These are phyloP conservation scores for Tuber borchii DNA, from an alignment of 495 filamentous ascomycete genomes.

Conservation along the genomic window DNA sequence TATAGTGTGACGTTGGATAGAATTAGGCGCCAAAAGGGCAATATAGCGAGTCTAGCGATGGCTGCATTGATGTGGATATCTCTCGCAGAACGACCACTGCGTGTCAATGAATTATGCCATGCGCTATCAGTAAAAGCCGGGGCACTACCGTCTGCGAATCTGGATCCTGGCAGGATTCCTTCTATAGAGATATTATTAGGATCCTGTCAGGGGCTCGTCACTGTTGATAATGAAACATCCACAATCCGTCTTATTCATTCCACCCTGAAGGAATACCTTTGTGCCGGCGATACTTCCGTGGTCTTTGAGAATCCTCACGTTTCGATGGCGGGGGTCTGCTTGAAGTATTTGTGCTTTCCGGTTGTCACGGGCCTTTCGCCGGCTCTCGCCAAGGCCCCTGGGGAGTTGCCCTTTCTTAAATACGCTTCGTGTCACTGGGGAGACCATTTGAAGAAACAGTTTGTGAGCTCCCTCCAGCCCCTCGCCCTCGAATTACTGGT, in stretches of 20 bases:
- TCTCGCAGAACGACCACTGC: background rate
- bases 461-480: background rate
- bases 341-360: background rate
- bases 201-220: background rate
- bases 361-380: background rate
- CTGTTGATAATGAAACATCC: background rate
- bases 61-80: background rate
- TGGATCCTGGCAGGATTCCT: background rate
- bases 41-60: background rate
- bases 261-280: background rate
- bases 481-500: background rate
- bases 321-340: background rate
- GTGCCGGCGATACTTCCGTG: background rate
- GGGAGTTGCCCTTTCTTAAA: background rate
- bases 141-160: background rate
- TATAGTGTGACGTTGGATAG: background rate
- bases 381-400: background rate
- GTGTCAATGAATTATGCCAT: background rate
- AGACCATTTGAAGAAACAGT: background rate
- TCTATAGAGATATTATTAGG: background rate
- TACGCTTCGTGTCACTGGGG: background rate
- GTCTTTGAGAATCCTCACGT: background rate
- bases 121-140: background rate
- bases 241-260: background rate
- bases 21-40: background rate